Conservation (phyloP, 495 filamentous ascomycete genomes). For the Halenospora varia region DNA sequence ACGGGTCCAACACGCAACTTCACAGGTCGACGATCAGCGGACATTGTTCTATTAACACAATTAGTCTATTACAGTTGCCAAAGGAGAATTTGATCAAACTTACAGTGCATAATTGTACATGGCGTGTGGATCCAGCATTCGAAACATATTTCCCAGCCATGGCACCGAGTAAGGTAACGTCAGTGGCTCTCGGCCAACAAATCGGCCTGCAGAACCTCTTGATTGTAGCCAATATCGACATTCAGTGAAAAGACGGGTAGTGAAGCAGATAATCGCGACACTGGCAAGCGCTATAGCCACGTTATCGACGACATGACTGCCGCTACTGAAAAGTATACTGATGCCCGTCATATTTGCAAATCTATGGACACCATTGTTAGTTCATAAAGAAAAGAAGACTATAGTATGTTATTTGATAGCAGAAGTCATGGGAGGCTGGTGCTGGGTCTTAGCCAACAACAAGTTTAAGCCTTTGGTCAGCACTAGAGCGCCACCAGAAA, state of each 20-base stretch:
- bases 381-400: no score
- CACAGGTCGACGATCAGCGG: conserved; percentile 1
- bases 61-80: neutral
- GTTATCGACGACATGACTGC: neutral
- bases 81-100: neutral
- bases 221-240: conserved; percentile 10
- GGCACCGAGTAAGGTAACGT: conserved; percentile 7
- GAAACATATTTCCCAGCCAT: neutral
- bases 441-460: no score
- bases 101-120: conserved; percentile 10
- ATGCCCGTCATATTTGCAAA: no score
- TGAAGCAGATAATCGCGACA: neutral
- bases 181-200: conserved; percentile 8
- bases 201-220: conserved; percentile 2
- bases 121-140: conserved; percentile 1
- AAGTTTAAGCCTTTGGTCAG: no score
- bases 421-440: no score
- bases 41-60: conserved; percentile 2
- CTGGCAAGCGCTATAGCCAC: neutral
- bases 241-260: conserved; percentile 3
- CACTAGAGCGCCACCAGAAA: no score
- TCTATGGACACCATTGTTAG: no score
- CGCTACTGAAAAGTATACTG: neutral
- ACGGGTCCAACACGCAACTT: conserved; percentile 1
- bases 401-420: no score